Base-by-base conservation (phyloP, 331 rosid species). In the Saraca asoca region DNA sequence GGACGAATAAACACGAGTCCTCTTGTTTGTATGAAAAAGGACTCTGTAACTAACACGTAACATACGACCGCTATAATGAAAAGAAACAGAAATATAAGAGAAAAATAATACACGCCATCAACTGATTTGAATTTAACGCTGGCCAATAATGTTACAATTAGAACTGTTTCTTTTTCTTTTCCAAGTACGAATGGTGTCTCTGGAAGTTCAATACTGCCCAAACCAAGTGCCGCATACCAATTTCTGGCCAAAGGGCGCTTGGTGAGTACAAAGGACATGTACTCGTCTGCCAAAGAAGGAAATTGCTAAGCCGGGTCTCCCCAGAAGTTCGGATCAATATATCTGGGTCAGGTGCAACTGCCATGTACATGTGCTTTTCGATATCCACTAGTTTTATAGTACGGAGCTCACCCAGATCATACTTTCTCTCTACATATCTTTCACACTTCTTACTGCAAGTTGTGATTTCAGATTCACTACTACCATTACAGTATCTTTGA, bases 281-380 rank as follows among this genome's bases (percentile, higher is more conserved):
- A 66, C 75, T 58, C 52, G 88, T 83, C 81, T 80, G 85, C 88
- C 85, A 83, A 49, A 83, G 88, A 75, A 83, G 85, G 65, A 83
- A 80, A 77, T 80, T 83, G 60, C 85, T 77, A 41, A 83, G 85
- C 0, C 85, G 82, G 18, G 71, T 66, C 66, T 83, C 85, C 1
- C 88, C 88, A 5, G 83, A 80, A 58, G 78, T 66, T 63, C 88
- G 76, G 33, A 83, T 74, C 71, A 83, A 66, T 18, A 80, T 77
- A 60, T 83, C 88, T 0, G 85, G 85, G 49, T 83, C 88, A 43
- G 88, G 85, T 12, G 83, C 88, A 51, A 83, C 85, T 41, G 75
- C 54, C 85, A 83, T 83, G 74, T 80, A 74, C 83, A 80, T 77
- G 66, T 77, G 61, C 66, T 68, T 75, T 73, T 78, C 85, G 44